Conservation (phyloP, 495 filamentous ascomycete species). For the Mycothermus thermophilus region DNA sequence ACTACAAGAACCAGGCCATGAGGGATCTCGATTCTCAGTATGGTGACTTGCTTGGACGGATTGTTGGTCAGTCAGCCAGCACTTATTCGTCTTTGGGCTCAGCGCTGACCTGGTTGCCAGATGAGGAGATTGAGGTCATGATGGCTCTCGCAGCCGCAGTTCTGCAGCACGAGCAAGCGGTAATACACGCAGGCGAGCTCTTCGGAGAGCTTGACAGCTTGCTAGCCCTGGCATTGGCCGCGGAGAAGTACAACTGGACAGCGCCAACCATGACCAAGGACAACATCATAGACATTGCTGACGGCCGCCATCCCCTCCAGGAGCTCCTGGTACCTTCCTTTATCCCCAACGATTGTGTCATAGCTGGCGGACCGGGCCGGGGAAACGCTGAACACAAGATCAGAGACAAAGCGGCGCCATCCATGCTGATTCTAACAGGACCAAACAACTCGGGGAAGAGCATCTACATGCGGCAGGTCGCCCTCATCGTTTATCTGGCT, state of each 20-base stretch:
- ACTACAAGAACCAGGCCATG: slow-evolving; percentile 85
- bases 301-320: slow-evolving; percentile 81
- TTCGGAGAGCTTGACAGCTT: slow-evolving; percentile 85
- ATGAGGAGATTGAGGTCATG: slow-evolving; percentile 83
- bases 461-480: slow-evolving; percentile 89
- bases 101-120: slow-evolving; percentile 26
- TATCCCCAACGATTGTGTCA: slow-evolving; percentile 64
- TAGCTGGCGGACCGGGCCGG: slow-evolving; percentile 48
- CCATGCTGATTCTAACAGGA: slow-evolving; percentile 75
- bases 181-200: slow-evolving; percentile 55
- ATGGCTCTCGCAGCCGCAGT: slow-evolving; percentile 62
- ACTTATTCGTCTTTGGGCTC: not conserved
- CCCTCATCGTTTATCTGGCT: slow-evolving; percentile 85
- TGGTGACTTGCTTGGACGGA: slow-evolving; percentile 73
- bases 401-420: slow-evolving; percentile 31
- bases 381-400: slow-evolving; percentile 9
- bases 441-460: slow-evolving; percentile 96
- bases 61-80: slow-evolving; percentile 48
- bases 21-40: slow-evolving; percentile 65
- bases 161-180: slow-evolving; percentile 52
- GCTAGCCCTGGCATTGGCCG: slow-evolving; percentile 67
- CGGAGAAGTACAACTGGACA: slow-evolving; percentile 56
- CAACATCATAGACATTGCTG: slow-evolving; percentile 65
- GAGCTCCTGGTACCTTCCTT: slow-evolving; percentile 77
- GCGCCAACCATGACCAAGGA: slow-evolving; percentile 54